Percentiles rank a stretch among this genome's conserved stretches.
phyloP scores from a whole-genome alignment of 768 basidiomycete species.

The Boletus rex-veris region DNA sequence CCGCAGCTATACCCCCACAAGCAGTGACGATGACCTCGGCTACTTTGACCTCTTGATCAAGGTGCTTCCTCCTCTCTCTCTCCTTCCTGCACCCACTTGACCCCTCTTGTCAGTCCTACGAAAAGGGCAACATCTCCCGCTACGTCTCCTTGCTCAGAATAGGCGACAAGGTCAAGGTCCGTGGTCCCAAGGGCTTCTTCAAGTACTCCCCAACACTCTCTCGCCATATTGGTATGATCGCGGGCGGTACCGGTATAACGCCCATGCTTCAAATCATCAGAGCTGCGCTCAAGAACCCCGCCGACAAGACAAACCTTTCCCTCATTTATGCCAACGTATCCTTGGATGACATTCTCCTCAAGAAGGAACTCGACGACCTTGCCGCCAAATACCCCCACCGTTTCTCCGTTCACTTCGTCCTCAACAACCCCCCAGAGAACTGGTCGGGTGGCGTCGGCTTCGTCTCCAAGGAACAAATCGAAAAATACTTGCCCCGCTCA shows the following conservation, averaged over 20 bases:
- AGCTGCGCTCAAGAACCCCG: conserved; percentile 86
- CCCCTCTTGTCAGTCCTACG: conserved; percentile 65
- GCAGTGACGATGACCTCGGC: conserved; percentile 87
- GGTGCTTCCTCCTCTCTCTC: conserved; percentile 40
- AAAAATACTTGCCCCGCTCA: conserved; percentile 68
- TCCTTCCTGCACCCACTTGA: not conserved
- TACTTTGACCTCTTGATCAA: conserved; percentile 97
- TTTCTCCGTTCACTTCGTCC: conserved; percentile 84
- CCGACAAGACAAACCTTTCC: conserved; percentile 75
- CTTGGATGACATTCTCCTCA: conserved; percentile 88
- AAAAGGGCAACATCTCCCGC: conserved; percentile 95
- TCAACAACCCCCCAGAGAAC: conserved; percentile 86
- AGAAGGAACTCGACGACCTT: conserved; percentile 81
- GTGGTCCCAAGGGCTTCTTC: conserved; percentile 97
- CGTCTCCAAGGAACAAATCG: conserved; percentile 89
- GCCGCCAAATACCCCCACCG: conserved; percentile 54
- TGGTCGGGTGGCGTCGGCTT: conserved; percentile 94
- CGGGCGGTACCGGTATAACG: conserved; percentile 97
- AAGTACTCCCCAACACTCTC: conserved; percentile 71
- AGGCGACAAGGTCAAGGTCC: conserved; percentile 85
- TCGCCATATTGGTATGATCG: conserved; percentile 91
- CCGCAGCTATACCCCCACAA: conserved; percentile 95
- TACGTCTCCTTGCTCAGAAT: conserved; percentile 78
- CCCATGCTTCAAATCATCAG: conserved; percentile 99
- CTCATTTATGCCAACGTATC: conserved; percentile 98